phyloP scores from a whole-genome alignment of 345 rosid genomes.

The Clausena lansium region DNA sequence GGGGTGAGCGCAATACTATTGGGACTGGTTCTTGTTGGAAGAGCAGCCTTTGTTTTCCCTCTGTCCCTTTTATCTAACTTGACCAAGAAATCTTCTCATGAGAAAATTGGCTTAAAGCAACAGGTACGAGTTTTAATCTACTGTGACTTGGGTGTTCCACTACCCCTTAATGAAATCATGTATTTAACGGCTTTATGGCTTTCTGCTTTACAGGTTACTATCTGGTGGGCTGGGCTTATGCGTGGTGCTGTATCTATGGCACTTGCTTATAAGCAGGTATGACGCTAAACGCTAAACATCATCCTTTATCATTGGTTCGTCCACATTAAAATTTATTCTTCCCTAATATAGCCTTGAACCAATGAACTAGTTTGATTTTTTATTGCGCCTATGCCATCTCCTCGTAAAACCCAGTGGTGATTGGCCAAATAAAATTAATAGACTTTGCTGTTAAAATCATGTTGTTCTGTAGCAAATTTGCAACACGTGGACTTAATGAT shows the following conservation, averaged over 20 bases:
- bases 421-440: not conserved
- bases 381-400: not conserved
- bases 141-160: not conserved
- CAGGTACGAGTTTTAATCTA: conserved; percentile 46
- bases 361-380: not conserved
- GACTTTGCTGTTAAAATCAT: not conserved
- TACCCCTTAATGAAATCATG: not conserved
- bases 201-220: conserved; percentile 50
- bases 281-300: not conserved
- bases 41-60: conserved; percentile 91
- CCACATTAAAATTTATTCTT: not conserved
- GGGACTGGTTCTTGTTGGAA: conserved; percentile 76
- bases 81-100: conserved; percentile 57
- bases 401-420: not conserved
- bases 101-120: conserved; percentile 59
- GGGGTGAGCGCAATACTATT: conserved; percentile 74
- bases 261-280: conserved; percentile 94
- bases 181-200: not conserved
- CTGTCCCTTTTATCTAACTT: conserved; percentile 83
- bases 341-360: not conserved
- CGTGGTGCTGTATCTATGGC: conserved; percentile 98
- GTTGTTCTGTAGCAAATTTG: not conserved
- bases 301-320: not conserved
- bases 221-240: conserved; percentile 99
- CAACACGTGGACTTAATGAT: not conserved